A percentile compares a stretch with the other conserved stretches of the same genome.
These are phyloP conservation scores for Quercus rubra DNA, from an alignment of 306 rosid genomes.

Conservation along the genomic window DNA sequence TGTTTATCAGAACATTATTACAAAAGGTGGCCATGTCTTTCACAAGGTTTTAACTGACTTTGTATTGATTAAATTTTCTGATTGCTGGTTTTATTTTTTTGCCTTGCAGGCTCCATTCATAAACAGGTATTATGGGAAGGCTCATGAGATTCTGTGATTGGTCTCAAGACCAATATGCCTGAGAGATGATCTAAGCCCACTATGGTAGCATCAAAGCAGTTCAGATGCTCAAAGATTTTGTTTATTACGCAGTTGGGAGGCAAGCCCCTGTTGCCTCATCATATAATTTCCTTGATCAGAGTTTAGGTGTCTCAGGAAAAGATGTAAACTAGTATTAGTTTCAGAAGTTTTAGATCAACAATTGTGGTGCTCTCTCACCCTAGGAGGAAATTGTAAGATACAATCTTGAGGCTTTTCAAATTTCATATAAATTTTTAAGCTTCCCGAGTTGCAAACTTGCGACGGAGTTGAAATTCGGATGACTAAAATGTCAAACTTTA, in stretches of 20 bases:
- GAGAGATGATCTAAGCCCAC: conserved; percentile 4
- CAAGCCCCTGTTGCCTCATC: conserved; percentile 40
- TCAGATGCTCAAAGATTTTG: neutral
- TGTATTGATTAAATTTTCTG: neutral
- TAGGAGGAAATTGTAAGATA: conserved; percentile 26
- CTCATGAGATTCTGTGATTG: conserved; percentile 73
- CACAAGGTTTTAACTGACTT: neutral
- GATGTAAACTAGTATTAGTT: conserved; percentile 37
- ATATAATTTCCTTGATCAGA: conserved; percentile 3
- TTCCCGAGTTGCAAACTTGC: conserved; percentile 23
- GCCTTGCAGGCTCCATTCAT: conserved; percentile 69
- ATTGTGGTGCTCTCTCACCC: conserved; percentile 19
- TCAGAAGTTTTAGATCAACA: conserved; percentile 31
- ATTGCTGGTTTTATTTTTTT: neutral
- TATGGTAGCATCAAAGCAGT: conserved; percentile 6
- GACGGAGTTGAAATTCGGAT: conserved; percentile 8
- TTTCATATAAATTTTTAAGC: conserved; percentile 26
- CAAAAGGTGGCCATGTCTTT: neutral
- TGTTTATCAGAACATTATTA: too few relatives aligned
- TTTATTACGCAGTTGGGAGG: conserved; percentile 23
- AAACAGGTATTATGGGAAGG: conserved; percentile 86
- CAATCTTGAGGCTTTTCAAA: conserved; percentile 18
- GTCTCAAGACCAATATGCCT: neutral
- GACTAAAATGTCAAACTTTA: neutral
- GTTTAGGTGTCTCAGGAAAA: conserved; percentile 21